These are phyloP conservation scores for Sclerotinia minor DNA, from an alignment of 2,329 filamentous ascomycete genomes.

Conservation along the genomic window DNA sequence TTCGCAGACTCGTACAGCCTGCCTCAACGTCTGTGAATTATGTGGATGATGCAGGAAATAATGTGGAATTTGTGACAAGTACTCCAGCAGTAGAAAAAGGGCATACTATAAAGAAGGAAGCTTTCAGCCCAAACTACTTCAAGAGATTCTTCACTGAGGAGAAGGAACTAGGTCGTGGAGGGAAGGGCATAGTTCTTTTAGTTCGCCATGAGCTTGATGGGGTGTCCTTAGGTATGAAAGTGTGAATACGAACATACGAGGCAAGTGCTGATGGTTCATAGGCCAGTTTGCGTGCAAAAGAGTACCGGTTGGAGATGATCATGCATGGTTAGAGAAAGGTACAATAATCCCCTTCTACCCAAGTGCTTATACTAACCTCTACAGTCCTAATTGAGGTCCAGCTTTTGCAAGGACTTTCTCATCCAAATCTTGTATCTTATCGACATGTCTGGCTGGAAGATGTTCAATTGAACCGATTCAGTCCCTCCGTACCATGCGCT, in stretches of 20 bases:
- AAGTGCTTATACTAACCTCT: slow-evolving; percentile 26
- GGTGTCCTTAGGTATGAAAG: slow-evolving; percentile 63
- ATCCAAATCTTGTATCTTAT: slow-evolving; percentile 94
- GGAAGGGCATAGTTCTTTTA: slow-evolving; percentile 92
- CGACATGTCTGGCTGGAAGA: slow-evolving; percentile 97
- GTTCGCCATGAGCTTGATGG: slow-evolving; percentile 91
- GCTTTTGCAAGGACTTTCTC: slow-evolving; percentile 84
- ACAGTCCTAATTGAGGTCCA: slow-evolving; percentile 85
- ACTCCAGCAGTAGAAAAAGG: slow-evolving; percentile 47
- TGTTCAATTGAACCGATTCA: slow-evolving; percentile 78
- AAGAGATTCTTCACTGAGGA: slow-evolving; percentile 91
- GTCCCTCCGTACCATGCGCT: slow-evolving; percentile 87
- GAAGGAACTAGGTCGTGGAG: slow-evolving; percentile 79
- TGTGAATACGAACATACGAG: not conserved
- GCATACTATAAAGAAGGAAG: slow-evolving; percentile 78
- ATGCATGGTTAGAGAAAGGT: slow-evolving; percentile 86
- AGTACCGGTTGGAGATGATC: slow-evolving; percentile 91
- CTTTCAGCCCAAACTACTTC: slow-evolving; percentile 93
- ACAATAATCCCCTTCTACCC: not conserved
- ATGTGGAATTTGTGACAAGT: slow-evolving; percentile 54
- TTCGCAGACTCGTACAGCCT: slow-evolving; percentile 49
- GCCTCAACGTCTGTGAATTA: slow-evolving; percentile 36
- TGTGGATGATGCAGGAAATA: slow-evolving; percentile 32
- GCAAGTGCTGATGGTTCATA: slow-evolving; percentile 29
- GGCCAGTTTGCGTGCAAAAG: slow-evolving; percentile 93